Evolutionary conservation across 495 filamentous ascomycete genomes (phyloP), one percentile per base, ranked within the genome.

Genomic region (Daldinia vernicosa): DNA sequence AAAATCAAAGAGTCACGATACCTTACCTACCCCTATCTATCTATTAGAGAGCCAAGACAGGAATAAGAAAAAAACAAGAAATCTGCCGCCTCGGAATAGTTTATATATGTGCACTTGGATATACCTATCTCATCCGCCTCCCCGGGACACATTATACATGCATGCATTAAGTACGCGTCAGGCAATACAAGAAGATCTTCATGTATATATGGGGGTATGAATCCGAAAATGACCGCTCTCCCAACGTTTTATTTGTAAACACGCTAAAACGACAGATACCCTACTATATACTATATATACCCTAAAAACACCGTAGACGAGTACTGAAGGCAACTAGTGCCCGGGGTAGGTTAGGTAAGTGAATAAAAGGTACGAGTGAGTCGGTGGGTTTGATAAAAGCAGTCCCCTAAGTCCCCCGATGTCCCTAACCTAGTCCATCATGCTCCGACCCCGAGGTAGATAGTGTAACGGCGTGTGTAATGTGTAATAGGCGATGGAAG

Each of bases 241-340:
- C 35, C 15, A 58, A 39, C 45, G 62, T 66, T 47, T 66, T 43
- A 55, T 58, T 57, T 50, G 8, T 56, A 50, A 32, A 40, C 37
- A 61, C 57, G 68, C 68, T 66, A 54, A 70, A 70, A 51, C 27
- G 35, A 65, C 15, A 55, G 67, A 70, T 63, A 51, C 24, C 1
- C 3, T 59, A 56, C 6, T 66, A 57, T 40, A 43, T 54, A 14
- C 37, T n/a, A n/a, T n/a, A n/a, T n/a, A n/a, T n/a, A n/a, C n/a
- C n/a, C 37, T 15, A 30, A 52, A 28, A 30, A 12, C n/a, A 24
- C 17, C 2, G 3, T 4, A 3, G 3, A 24, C 43, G 43, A 19
- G 43, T 47, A 24, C 4, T 14, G 2, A 19, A 9, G 19, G 14
- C 4, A 47, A 47, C 8, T 14, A 24, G 8, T 45, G 6, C 40